Percentiles rank a stretch among this genome's conserved stretches.
Conservation (phyloP, 2,329 filamentous ascomycete genomes). For the Chrysoporthe cubensis region DNA sequence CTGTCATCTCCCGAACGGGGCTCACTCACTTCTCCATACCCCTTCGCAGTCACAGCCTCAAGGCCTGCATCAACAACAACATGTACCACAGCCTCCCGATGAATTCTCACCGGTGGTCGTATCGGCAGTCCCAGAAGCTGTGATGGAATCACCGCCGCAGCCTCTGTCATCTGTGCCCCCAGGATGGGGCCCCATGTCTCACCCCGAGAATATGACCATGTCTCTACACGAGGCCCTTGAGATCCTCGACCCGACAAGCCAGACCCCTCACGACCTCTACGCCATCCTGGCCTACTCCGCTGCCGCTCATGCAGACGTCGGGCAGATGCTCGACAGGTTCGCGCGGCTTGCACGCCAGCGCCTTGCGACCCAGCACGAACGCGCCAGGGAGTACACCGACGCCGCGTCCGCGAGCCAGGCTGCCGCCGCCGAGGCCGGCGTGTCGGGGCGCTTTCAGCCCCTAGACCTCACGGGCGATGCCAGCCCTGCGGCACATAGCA, state of each 20-base stretch:
- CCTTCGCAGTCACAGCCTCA: neutral
- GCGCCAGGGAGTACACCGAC: neutral
- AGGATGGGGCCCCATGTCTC: conserved; percentile 3
- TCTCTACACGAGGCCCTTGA: conserved; percentile 19
- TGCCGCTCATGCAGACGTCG: conserved; percentile 23
- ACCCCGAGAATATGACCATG: conserved; percentile 18
- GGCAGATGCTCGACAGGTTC: conserved; percentile 21
- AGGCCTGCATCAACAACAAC: neutral
- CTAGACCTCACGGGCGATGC: neutral
- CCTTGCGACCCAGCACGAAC: neutral
- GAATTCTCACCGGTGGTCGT: neutral
- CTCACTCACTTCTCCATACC: neutral
- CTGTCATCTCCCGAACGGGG: neutral
- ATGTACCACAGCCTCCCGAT: neutral
- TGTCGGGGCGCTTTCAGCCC: neutral
- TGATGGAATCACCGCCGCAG: neutral
- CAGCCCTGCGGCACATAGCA: neutral
- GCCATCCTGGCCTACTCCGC: conserved; percentile 18
- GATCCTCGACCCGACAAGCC: conserved; percentile 15
- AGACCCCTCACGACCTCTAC: conserved; percentile 20
- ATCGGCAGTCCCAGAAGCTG: neutral
- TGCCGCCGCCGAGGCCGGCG: neutral
- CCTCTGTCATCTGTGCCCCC: neutral
- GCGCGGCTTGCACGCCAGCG: conserved; percentile 9
- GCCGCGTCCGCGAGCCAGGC: neutral